Conservation (phyloP, 1,284 basidiomycete genomes). For the Apiotrichum domesticum region DNA sequence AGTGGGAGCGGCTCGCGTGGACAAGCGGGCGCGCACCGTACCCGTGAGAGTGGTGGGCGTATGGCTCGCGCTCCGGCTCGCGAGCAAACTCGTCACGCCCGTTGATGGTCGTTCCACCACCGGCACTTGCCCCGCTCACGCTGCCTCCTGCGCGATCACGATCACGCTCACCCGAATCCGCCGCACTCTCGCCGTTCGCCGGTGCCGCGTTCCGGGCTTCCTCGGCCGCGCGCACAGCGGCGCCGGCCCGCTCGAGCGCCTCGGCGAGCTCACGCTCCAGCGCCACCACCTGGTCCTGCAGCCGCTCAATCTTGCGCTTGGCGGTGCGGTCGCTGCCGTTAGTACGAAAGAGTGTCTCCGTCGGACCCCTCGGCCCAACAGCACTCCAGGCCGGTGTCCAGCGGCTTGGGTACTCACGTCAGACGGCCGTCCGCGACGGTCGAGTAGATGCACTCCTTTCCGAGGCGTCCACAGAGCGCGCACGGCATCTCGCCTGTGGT, state of each 20-base stretch:
- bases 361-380: too few species aligned
- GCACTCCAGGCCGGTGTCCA: too few species aligned
- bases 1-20: too few species aligned
- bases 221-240: background rate
- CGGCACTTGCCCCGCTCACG: too few species aligned
- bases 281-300: slow-evolving; percentile 4
- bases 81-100: too few species aligned
- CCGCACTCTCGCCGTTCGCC: background rate
- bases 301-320: slow-evolving; percentile 1
- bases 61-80: too few species aligned
- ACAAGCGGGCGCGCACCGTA: too few species aligned
- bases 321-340: slow-evolving; percentile 4
- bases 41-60: too few species aligned
- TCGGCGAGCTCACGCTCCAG: slow-evolving; percentile 5
- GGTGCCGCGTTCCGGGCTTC: background rate
- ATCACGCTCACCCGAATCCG: background rate
- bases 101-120: too few species aligned
- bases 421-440: slow-evolving; percentile 5
- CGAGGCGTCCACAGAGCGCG: slow-evolving; percentile 4
- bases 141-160: too few species aligned
- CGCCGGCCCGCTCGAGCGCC: slow-evolving; percentile 1
- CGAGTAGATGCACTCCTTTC: slow-evolving; percentile 8
- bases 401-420: slow-evolving; percentile 1
- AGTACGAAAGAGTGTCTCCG: too few species aligned
- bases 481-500: slow-evolving; percentile 7